Base-by-base conservation (phyloP, 768 basidiomycete species). In the Dacryopinax spathularia region DNA sequence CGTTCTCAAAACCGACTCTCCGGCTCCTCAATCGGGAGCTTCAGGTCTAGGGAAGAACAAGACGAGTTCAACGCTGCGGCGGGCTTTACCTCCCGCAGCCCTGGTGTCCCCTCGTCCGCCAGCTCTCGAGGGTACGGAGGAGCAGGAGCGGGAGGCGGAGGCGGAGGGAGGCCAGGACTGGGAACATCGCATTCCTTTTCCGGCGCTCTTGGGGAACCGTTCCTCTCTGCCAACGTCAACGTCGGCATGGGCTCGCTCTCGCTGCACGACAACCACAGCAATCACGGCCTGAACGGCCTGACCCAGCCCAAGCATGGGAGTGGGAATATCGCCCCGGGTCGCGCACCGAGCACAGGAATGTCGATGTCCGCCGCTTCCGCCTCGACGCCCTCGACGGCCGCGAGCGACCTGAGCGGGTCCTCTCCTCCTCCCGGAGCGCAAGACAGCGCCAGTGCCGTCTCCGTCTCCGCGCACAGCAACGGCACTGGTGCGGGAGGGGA, bases 351-450 rank as follows among this genome's bases (percentile, higher is more conserved):
- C 48, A 29, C 29, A 3, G 48, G 25, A 18, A n/a, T n/a, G n/a
- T n/a, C n/a, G n/a, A n/a, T n/a, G n/a, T 9, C 25, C 13, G 20
- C 25, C 25, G 10, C 12, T 9, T 15, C 13, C 48, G 10, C 31
- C 25, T 56, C 48, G 25, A 56, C 48, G 25, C 48, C 48, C 25
- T 56, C 48, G 48, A 56, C 48, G 25, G 48, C 48, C 48, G 48
- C 48, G 48, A 56, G 48, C 48, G 48, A 56, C 13, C 31, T 56
- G 9, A 56, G 48, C 48, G 31, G 31, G 25, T 56, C 39, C 39
- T 41, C 48, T 3, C 48, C 48, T 20, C 10, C 48, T 56, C 5
- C 48, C 48, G 10, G 43, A 13, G 43, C 6, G n/a, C 43, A 44
- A 20, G 10, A 9, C 13, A 44, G 43, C 43, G 25, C 43, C 12